phyloP scores from a whole-genome alignment of 2,329 filamentous ascomycete genomes.

The Fusarium buharicum region DNA sequence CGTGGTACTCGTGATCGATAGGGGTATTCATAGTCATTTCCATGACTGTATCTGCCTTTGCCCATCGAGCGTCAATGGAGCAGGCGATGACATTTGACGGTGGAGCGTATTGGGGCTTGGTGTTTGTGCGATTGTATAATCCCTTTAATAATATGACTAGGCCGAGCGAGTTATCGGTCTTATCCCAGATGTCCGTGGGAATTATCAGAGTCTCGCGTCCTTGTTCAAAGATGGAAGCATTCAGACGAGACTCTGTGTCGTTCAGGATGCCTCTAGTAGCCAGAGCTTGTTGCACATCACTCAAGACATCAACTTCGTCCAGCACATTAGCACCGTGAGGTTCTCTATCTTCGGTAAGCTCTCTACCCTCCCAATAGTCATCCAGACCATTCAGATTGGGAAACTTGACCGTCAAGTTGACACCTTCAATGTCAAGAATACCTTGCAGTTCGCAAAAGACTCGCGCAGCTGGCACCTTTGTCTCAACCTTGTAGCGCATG shows the following conservation, averaged over 20 bases:
- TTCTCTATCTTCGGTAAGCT: background rate
- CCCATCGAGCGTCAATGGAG: background rate
- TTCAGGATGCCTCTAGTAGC: background rate
- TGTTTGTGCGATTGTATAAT: background rate
- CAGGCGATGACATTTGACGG: conserved; percentile 1
- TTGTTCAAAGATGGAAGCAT: conserved; percentile 5
- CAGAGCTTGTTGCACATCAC: background rate
- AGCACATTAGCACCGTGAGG: background rate
- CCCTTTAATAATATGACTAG: background rate
- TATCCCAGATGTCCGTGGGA: background rate
- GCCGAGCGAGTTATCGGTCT: background rate
- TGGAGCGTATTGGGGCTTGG: background rate
- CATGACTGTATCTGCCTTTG: background rate
- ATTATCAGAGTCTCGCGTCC: background rate
- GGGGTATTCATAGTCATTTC: background rate
- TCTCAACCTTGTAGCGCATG: background rate
- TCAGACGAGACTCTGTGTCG: background rate
- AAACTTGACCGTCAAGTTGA: conserved; percentile 1
- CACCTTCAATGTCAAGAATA: background rate
- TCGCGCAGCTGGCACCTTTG: conserved; percentile 5
- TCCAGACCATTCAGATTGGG: conserved; percentile 3
- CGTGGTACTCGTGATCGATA: background rate
- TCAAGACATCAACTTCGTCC: background rate
- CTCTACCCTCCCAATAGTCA: background rate
- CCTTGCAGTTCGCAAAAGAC: background rate